phyloP scores from a whole-genome alignment of 2,329 filamentous ascomycete species.

The Beauveria australis region DNA sequence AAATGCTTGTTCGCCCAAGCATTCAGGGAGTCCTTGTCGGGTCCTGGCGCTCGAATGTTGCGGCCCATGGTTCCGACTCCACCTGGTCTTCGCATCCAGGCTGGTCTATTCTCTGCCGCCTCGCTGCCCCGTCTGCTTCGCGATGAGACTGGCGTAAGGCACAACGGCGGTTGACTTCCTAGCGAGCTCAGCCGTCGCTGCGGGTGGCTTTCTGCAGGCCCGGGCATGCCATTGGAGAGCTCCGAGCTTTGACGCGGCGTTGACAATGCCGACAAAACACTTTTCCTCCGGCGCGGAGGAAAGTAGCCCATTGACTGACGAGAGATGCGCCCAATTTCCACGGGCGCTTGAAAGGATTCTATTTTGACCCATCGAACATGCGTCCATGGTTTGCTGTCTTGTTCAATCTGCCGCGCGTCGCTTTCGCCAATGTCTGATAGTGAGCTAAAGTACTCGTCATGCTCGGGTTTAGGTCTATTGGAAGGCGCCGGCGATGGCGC shows the following conservation, averaged over 20 bases:
- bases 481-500: constrained; percentile 35
- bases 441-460: constrained; percentile 35
- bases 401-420: constrained; percentile 20
- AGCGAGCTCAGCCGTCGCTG: constrained; percentile 37
- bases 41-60: constrained; percentile 66
- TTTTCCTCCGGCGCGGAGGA: constrained; percentile 84
- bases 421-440: constrained; percentile 23
- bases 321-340: constrained; percentile 80
- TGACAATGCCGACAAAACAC: constrained; percentile 54
- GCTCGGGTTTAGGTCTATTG: constrained; percentile 20
- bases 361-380: constrained; percentile 87
- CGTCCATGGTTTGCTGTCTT: constrained; percentile 65
- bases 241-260: constrained; percentile 62
- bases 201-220: constrained; percentile 25
- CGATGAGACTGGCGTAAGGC: constrained; percentile 26
- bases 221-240: constrained; percentile 37
- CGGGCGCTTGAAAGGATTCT: constrained; percentile 57
- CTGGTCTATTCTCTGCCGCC: constrained; percentile 33
- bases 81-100: constrained; percentile 73
- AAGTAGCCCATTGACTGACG: constrained; percentile 82
- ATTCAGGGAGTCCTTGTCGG: constrained; percentile 77
- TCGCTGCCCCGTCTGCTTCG: constrained; percentile 31
- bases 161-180: constrained; percentile 25
- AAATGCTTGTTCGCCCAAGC: constrained; percentile 77
- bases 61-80: constrained; percentile 76